phyloP scores from a whole-genome alignment of 176 grass and related monocot species.

The Pontederia crassipes region DNA sequence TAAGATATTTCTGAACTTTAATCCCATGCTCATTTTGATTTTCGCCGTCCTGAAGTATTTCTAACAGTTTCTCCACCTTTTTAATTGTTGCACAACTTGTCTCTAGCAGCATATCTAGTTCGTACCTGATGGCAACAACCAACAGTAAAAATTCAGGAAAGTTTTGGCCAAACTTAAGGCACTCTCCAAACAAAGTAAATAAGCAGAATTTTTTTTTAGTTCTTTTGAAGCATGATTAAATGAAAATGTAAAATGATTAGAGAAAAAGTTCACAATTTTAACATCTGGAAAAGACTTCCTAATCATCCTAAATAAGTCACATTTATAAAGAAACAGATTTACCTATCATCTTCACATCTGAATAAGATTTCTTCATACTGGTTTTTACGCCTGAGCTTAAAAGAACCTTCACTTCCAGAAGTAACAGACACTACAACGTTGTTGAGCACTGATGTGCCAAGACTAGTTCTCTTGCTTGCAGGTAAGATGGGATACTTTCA shows the following conservation, averaged over 20 bases:
- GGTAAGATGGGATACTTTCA: slow-evolving; percentile 73
- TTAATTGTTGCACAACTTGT: slow-evolving; percentile 61
- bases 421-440: slow-evolving; percentile 87
- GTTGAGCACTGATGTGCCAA: slow-evolving; percentile 65
- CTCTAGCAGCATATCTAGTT: slow-evolving; percentile 87
- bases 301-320: too few species aligned
- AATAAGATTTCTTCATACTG: slow-evolving; percentile 97
- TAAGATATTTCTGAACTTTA: slow-evolving; percentile 25
- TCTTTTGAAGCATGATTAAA: too few species aligned
- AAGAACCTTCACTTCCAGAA: slow-evolving; percentile 90
- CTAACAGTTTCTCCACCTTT: slow-evolving; percentile 22
- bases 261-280: neutral
- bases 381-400: slow-evolving; percentile 95
- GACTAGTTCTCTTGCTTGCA: slow-evolving; percentile 60
- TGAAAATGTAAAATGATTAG: too few species aligned
- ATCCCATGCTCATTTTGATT: neutral
- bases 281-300: neutral
- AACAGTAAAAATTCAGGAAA: neutral
- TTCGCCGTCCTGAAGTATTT: slow-evolving; percentile 33
- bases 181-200: too few species aligned
- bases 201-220: too few species aligned
- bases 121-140: slow-evolving; percentile 44
- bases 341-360: slow-evolving; percentile 99
- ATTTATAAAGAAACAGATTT: neutral
- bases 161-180: too few species aligned